Evolutionary conservation across 1,139 yeast species (phyloP).

Genomic region (Candida sp.): DNA sequence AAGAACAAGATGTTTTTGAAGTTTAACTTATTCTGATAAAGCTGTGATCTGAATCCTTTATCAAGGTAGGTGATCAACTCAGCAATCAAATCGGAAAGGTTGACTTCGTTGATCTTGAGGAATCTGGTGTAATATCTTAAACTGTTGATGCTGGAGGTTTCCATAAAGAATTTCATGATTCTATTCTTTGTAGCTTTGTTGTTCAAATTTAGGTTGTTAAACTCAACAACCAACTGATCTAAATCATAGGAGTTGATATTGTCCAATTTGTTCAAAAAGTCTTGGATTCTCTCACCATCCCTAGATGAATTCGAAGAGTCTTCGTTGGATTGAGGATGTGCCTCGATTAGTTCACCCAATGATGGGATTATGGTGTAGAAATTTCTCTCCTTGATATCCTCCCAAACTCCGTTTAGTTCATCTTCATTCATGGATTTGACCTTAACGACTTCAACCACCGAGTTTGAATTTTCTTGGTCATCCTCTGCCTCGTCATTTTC

Average conservation of each 20-base stretch:
- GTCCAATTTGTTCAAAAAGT: conserved; percentile 51
- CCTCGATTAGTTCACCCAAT: conserved; percentile 31
- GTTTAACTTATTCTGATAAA: conserved; percentile 54
- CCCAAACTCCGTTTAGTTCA: conserved; percentile 56
- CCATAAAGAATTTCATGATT: conserved; percentile 58
- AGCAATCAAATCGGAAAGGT: conserved; percentile 55
- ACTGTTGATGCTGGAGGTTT: conserved; percentile 47
- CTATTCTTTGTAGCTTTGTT: conserved; percentile 78
- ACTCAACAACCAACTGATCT: conserved; percentile 61
- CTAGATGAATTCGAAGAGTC: conserved; percentile 13
- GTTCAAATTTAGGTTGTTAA: conserved; percentile 55
- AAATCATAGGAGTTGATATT: conserved; percentile 50
- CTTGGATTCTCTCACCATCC: conserved; percentile 50
- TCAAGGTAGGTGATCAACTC: conserved; percentile 64
- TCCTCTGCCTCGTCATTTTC: conserved; percentile 14
- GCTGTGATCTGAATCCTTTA: conserved; percentile 61
- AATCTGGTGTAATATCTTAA: conserved; percentile 65
- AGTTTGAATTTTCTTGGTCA: conserved; percentile 21
- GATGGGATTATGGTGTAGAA: conserved; percentile 56
- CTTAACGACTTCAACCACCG: conserved; percentile 28
- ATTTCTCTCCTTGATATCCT: conserved; percentile 59
- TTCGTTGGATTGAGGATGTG: conserved; percentile 17
- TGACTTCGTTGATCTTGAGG: conserved; percentile 58
- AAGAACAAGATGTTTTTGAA: conserved; percentile 66
- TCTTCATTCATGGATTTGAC: conserved; percentile 29